Conservation (phyloP, 176 grass and related monocot genomes). For the Ensete glaucum region DNA sequence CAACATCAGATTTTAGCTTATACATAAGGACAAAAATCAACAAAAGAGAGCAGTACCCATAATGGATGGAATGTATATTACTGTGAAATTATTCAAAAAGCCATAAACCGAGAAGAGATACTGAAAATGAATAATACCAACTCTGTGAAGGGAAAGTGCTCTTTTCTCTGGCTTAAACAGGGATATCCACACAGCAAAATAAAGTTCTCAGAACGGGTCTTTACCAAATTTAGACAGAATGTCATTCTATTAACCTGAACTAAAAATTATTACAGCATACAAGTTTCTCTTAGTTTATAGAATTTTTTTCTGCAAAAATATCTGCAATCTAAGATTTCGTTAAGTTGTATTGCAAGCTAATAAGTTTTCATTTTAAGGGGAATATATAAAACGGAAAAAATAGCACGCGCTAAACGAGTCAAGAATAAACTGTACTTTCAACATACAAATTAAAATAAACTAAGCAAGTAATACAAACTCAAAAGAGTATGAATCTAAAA, state of each 20-base stretch:
- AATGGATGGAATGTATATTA: neutral
- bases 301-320: neutral
- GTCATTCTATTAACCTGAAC: too few species aligned
- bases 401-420: too few species aligned
- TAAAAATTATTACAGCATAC: neutral
- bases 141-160: too few species aligned
- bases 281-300: neutral
- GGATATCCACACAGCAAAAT: neutral
- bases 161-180: neutral
- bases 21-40: neutral
- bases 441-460: too few species aligned
- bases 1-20: too few species aligned
- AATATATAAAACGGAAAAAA: too few species aligned
- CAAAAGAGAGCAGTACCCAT: neutral
- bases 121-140: neutral
- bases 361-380: neutral
- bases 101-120: neutral
- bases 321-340: neutral
- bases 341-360: neutral
- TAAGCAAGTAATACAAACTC: too few species aligned
- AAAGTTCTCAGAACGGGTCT: neutral
- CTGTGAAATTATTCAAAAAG: neutral
- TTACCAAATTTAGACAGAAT: neutral
- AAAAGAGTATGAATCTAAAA: neutral
- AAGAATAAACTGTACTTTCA: too few species aligned